phyloP scores from a whole-genome alignment of 2,329 filamentous ascomycete species.

The Corinectria fuckeliana region DNA sequence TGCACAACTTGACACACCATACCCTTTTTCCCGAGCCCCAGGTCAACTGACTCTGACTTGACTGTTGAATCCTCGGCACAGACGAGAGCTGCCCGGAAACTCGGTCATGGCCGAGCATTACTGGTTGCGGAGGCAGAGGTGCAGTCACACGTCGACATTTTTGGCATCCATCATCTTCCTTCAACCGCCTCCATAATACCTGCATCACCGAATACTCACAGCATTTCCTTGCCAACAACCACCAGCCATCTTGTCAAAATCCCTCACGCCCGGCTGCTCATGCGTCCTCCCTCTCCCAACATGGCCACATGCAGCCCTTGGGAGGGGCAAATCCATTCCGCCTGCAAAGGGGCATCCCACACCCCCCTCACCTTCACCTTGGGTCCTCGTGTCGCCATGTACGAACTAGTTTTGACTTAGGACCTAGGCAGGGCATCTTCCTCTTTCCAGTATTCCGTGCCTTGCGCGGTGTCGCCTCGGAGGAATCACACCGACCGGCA shows the following conservation, averaged over 20 bases:
- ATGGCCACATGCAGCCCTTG: constrained; percentile 8
- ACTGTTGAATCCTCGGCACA: background rate
- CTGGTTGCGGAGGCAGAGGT: background rate
- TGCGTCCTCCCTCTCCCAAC: constrained; percentile 6
- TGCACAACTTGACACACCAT: background rate
- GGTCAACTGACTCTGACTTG: background rate
- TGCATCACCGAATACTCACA: background rate
- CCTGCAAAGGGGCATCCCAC: background rate
- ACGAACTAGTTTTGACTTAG: too few relatives aligned
- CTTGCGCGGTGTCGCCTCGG: background rate
- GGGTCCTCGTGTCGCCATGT: background rate
- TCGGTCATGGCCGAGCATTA: background rate
- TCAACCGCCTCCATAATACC: background rate
- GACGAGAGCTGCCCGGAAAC: background rate
- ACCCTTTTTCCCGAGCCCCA: background rate
- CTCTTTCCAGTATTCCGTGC: background rate
- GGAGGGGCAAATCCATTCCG: constrained; percentile 1
- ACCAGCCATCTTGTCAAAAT: constrained; percentile 1
- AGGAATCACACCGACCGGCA: constrained; percentile 1
- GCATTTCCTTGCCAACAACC: background rate
- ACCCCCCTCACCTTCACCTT: background rate
- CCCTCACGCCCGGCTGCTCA: constrained; percentile 1
- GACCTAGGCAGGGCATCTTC: background rate
- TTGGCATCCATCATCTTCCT: background rate
- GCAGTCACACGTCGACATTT: background rate